Evolutionary conservation across 2,329 filamentous ascomycete species (phyloP).

Genomic region (Fusarium stilboides): DNA sequence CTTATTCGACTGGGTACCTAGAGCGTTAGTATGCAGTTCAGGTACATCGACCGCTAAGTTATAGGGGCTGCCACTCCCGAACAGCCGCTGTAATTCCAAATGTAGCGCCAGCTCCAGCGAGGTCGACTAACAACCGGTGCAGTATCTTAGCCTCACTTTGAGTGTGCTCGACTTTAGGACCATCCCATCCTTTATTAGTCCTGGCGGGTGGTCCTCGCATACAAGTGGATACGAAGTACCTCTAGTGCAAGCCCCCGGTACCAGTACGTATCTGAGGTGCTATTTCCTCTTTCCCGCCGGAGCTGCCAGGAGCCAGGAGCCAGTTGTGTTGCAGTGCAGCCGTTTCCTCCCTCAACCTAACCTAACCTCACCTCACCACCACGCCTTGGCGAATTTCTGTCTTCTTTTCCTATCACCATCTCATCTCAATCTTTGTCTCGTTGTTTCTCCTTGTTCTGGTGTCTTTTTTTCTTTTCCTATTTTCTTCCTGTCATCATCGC

Average conservation of each 20-base stretch:
- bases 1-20: not conserved
- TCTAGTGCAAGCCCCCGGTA: slow-evolving; percentile 8
- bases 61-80: slow-evolving; percentile 31
- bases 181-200: slow-evolving; percentile 36
- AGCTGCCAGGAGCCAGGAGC: slow-evolving; percentile 24
- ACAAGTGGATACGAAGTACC: slow-evolving; percentile 23
- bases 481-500: slow-evolving; percentile 46
- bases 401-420: slow-evolving; percentile 49
- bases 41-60: slow-evolving; percentile 2
- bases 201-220: slow-evolving; percentile 10
- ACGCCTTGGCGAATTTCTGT: slow-evolving; percentile 39
- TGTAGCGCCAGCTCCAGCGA: slow-evolving; percentile 5
- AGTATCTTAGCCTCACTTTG: slow-evolving; percentile 7
- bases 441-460: slow-evolving; percentile 51
- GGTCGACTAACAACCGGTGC: slow-evolving; percentile 7
- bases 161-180: slow-evolving; percentile 16
- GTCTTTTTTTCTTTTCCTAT: slow-evolving; percentile 47
- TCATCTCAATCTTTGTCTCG: slow-evolving; percentile 46
- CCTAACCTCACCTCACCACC: slow-evolving; percentile 44
- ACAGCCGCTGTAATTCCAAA: slow-evolving; percentile 8
- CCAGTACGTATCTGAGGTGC: slow-evolving; percentile 33
- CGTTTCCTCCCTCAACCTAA: slow-evolving; percentile 48
- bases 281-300: slow-evolving; percentile 18
- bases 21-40: slow-evolving; percentile 1
- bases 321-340: slow-evolving; percentile 19